Evolutionary conservation across 768 basidiomycete species (phyloP).

Genomic region (Tylopilus plumbeoviolaceoides): DNA sequence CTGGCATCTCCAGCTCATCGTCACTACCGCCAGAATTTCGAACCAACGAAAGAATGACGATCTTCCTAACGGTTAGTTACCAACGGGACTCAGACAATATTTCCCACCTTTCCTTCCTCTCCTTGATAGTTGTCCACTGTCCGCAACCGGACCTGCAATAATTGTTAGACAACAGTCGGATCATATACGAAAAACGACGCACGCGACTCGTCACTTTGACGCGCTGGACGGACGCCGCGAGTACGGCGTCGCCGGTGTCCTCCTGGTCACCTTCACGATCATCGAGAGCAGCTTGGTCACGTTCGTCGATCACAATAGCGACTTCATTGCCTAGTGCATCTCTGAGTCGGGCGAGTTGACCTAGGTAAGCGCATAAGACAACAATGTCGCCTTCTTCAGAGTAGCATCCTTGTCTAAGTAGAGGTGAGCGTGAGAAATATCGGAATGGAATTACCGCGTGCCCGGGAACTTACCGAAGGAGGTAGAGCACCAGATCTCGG

Average conservation of each 20-base stretch:
- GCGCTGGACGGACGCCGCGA: conserved; percentile 34
- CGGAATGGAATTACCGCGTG: no score
- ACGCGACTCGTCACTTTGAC: conserved; percentile 54
- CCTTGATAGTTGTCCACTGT: conserved; percentile 82
- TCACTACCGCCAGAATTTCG: conserved; percentile 57
- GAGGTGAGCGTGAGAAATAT: not conserved
- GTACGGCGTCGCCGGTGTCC: conserved; percentile 26
- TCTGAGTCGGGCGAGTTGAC: conserved; percentile 44
- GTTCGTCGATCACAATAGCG: conserved; percentile 64
- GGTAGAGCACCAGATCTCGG: conserved; percentile 49
- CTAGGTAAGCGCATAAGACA: conserved; percentile 51
- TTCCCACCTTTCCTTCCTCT: conserved; percentile 54
- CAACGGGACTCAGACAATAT: not conserved
- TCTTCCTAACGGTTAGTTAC: conserved; percentile 29
- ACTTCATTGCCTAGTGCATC: conserved; percentile 44
- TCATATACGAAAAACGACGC: conserved; percentile 11
- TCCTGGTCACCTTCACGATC: conserved; percentile 44
- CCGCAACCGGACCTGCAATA: conserved; percentile 55
- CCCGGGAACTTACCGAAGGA: conserved; percentile 34
- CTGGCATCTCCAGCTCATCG: conserved; percentile 26
- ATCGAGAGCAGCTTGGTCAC: conserved; percentile 58
- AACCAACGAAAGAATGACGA: conserved; percentile 73
- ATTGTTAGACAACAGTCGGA: not conserved
- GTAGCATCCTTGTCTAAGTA: conserved; percentile 46
- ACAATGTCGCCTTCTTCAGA: conserved; percentile 47